Evolutionary conservation across 164 flowering plant species (phyloP).

Genomic region (Amborella trichopoda): DNA sequence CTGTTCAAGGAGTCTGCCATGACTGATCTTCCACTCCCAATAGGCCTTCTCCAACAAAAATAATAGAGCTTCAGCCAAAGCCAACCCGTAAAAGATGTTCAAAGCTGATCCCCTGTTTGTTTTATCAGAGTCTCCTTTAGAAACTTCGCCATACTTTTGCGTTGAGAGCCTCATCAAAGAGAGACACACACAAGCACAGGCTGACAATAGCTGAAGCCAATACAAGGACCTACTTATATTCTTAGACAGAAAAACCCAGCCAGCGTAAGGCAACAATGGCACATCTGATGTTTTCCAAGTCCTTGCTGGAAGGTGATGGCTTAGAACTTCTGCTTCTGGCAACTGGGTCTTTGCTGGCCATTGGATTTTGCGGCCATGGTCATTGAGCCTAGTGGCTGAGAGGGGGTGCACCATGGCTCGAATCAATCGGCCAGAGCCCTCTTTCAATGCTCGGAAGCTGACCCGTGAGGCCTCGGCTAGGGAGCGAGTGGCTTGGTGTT

Average conservation of each 20-base stretch:
- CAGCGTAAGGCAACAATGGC: slow-evolving; percentile 69
- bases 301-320: slow-evolving; percentile 14
- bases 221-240: slow-evolving; percentile 67
- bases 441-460: slow-evolving; percentile 55
- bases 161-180: slow-evolving; percentile 59
- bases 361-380: not conserved
- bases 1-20: slow-evolving; percentile 41
- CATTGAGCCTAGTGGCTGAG: not conserved
- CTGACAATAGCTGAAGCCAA: slow-evolving; percentile 85
- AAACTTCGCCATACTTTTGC: slow-evolving; percentile 38
- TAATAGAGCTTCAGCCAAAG: slow-evolving; percentile 72
- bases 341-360: not conserved
- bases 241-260: slow-evolving; percentile 59
- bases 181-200: slow-evolving; percentile 60
- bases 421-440: slow-evolving; percentile 30
- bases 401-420: slow-evolving; percentile 7
- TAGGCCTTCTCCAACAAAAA: slow-evolving; percentile 78
- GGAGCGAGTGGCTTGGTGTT: slow-evolving; percentile 78
- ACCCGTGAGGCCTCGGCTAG: slow-evolving; percentile 52
- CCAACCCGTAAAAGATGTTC: slow-evolving; percentile 67
- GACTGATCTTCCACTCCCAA: slow-evolving; percentile 72
- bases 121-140: no score
- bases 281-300: slow-evolving; percentile 70
- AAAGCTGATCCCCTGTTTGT: slow-evolving; percentile 66
- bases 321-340: not conserved